Evolutionary conservation across 192 early-diverging fungal genomes (phyloP).

Genomic region (Backusella luteola): DNA sequence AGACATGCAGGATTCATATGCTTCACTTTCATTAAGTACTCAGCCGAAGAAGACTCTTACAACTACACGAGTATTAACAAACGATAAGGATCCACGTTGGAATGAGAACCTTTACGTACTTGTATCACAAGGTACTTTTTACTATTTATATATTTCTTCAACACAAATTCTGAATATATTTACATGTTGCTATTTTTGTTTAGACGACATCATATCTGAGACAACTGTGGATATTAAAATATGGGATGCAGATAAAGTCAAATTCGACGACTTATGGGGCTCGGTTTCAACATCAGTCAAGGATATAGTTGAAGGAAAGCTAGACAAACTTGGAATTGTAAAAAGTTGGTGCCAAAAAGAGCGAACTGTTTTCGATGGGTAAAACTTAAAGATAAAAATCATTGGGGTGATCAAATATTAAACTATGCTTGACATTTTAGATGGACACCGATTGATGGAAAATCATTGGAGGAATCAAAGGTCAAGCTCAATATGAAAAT

Average conservation of each 20-base stretch:
- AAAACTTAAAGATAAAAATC: neutral
- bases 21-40: conserved; percentile 20
- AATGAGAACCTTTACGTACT: conserved; percentile 26
- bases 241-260: conserved; percentile 36
- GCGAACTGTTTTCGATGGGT: conserved; percentile 25
- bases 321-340: conserved; percentile 26
- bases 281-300: conserved; percentile 21
- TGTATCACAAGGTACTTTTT: conserved; percentile 18
- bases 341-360: conserved; percentile 21
- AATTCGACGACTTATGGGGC: conserved; percentile 29
- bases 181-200: neutral
- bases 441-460: conserved; percentile 34
- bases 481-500: conserved; percentile 26
- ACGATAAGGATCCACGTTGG: conserved; percentile 32
- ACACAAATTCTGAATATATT: neutral
- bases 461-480: conserved; percentile 3
- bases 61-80: conserved; percentile 27
- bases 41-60: conserved; percentile 13
- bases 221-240: conserved; percentile 29
- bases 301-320: conserved; percentile 18
- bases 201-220: conserved; percentile 29
- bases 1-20: conserved; percentile 32
- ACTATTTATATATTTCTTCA: neutral
- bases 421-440: neutral
- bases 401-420: neutral